Conservation (phyloP, 257 asterid species). For the Fraxinus cuspidata region DNA sequence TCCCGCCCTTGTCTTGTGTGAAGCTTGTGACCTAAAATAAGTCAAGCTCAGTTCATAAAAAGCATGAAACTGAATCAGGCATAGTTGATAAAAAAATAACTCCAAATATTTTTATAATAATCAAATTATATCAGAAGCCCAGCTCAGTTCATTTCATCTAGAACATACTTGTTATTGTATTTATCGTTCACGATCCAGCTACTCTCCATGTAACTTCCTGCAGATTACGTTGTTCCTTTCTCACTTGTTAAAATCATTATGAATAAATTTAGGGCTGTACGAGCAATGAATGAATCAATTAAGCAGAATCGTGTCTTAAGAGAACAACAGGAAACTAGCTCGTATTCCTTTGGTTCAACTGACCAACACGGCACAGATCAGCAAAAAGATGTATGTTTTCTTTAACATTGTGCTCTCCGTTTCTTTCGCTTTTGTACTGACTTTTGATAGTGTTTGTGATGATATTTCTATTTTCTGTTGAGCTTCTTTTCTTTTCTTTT, state of each 20-base stretch:
- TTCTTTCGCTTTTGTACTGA: conserved; percentile 10
- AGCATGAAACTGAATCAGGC: neutral
- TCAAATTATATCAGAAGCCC: neutral
- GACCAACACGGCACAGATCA: conserved; percentile 51
- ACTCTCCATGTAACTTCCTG: conserved; percentile 8
- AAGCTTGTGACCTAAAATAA: neutral
- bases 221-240: conserved; percentile 1
- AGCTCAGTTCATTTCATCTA: neutral
- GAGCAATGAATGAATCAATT: conserved; percentile 92
- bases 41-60: neutral
- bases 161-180: neutral
- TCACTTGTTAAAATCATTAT: conserved; percentile 14
- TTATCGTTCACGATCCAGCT: neutral
- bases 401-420: conserved; percentile 17
- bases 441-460: conserved; percentile 19
- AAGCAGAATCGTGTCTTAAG: conserved; percentile 79
- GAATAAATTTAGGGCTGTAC: conserved; percentile 73
- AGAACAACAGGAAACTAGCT: conserved; percentile 68
- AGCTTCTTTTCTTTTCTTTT: neutral
- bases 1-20: neutral
- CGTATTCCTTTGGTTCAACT: conserved; percentile 44
- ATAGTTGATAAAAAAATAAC: neutral
- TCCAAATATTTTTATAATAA: neutral
- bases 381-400: conserved; percentile 61
- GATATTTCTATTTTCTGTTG: conserved; percentile 4